These are phyloP conservation scores for Sarcocystis neurona DNA, from an alignment of 169 alveolate genomes.

Conservation along the genomic window DNA sequence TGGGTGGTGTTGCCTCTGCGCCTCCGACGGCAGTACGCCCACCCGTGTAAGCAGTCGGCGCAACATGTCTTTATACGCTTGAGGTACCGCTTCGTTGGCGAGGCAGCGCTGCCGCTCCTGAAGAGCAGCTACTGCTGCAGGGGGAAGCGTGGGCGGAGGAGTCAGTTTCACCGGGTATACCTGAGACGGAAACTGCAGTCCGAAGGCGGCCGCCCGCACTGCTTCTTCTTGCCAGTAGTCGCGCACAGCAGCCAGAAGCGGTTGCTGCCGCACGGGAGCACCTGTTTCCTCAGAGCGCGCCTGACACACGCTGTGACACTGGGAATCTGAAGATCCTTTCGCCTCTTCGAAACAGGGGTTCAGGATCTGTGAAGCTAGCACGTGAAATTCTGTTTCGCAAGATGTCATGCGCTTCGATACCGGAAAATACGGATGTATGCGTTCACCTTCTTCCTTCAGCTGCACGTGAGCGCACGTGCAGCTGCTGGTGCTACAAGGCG, in stretches of 20 bases:
- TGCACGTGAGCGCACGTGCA: no score
- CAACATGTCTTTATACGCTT: no score
- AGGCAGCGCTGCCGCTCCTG: no score
- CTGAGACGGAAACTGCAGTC: conserved; percentile 22
- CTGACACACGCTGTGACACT: background rate
- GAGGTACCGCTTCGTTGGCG: conserved; percentile 15
- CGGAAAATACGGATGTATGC: no score
- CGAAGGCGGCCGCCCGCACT: conserved; percentile 39
- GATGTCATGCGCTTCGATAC: no score
- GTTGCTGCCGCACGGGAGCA: background rate
- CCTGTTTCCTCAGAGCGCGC: no score
- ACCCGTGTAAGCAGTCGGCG: no score
- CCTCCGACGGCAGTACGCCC: no score
- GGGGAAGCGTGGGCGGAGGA: conserved; percentile 22
- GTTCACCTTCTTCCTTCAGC: no score
- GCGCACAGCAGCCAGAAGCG: conserved; percentile 20
- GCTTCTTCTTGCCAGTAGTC: conserved; percentile 64
- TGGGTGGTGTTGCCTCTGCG: no score
- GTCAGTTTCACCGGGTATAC: background rate
- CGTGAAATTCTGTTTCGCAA: conserved; percentile 19
- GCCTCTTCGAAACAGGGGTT: background rate
- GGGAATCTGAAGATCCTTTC: background rate
- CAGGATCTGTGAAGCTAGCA: background rate
- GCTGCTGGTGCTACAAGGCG: no score
- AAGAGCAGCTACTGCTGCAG: conserved; percentile 12